Percentiles rank a stretch among this genome's conserved stretches.
Evolutionary conservation across 1,284 basidiomycete species (phyloP).

Genomic region (Ganoderma sinense): DNA sequence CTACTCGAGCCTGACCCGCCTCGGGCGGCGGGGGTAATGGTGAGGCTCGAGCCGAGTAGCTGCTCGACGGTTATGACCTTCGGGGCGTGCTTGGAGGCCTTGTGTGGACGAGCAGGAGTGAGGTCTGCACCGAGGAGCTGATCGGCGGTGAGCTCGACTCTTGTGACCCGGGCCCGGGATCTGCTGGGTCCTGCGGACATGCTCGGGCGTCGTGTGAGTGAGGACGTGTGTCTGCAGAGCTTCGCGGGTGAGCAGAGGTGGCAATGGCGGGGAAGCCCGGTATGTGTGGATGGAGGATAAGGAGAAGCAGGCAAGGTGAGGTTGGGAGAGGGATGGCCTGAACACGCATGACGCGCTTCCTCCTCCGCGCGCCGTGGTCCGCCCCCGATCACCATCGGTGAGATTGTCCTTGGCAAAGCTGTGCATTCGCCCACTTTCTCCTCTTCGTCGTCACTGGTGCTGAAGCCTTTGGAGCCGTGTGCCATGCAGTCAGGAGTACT

Average conservation of each 20-base stretch:
- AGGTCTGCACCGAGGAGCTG: conserved; percentile 29
- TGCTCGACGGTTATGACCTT: conserved; percentile 27
- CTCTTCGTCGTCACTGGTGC: neutral
- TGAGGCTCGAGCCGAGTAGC: conserved; percentile 28
- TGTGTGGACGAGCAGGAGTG: conserved; percentile 21
- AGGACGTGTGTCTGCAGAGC: neutral
- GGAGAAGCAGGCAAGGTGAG: neutral
- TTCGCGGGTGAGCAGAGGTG: neutral
- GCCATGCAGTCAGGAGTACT: too few relatives aligned
- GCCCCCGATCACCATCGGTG: neutral
- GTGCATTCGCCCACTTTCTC: neutral
- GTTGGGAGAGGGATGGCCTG: neutral
- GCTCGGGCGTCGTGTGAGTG: conserved; percentile 1
- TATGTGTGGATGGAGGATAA: neutral
- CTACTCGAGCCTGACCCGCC: neutral
- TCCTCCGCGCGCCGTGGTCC: neutral
- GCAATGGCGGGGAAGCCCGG: neutral
- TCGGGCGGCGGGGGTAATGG: conserved; percentile 19
- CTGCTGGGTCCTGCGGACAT: conserved; percentile 24
- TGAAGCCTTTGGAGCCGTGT: too few relatives aligned
- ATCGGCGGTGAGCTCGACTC: conserved; percentile 30
- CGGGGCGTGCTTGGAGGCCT: conserved; percentile 14
- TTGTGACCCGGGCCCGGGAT: conserved; percentile 25
- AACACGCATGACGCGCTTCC: neutral
- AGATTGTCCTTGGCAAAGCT: neutral